Evolutionary conservation across 148 eudicot species (phyloP).

Genomic region (Polygonum maritimum): DNA sequence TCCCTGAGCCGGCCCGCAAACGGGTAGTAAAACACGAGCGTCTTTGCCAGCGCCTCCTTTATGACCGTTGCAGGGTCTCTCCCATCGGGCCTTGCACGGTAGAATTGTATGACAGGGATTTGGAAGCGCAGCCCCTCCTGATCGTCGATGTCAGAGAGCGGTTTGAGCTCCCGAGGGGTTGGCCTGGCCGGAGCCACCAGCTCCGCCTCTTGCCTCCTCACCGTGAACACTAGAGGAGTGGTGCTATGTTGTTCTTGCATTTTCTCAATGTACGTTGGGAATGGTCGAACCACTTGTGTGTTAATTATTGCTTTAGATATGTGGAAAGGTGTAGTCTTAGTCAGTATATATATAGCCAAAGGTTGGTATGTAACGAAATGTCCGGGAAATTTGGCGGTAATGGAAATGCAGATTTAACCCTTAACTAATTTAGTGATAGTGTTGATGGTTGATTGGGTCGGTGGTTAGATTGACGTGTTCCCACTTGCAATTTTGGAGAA

Average conservation of each 20-base stretch:
- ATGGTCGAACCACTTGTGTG: too few species aligned
- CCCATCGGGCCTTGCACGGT: neutral
- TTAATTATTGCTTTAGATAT: too few species aligned
- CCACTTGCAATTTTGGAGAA: too few species aligned
- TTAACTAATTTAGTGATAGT: too few species aligned
- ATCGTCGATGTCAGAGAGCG: slow-evolving; percentile 25
- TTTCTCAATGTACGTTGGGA: too few species aligned
- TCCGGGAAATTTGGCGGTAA: too few species aligned
- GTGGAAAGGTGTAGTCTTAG: too few species aligned
- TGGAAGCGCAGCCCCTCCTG: slow-evolving; percentile 22
- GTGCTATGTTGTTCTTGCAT: neutral
- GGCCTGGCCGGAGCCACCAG: slow-evolving; percentile 13
- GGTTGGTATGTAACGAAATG: too few species aligned
- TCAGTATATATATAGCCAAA: too few species aligned
- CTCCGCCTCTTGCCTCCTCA: slow-evolving; percentile 6
- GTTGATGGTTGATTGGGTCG: too few species aligned
- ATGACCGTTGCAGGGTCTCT: slow-evolving; percentile 15
- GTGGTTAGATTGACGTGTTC: too few species aligned
- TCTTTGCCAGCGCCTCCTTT: slow-evolving; percentile 15
- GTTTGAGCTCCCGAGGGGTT: slow-evolving; percentile 20
- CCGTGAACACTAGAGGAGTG: slow-evolving; percentile 11
- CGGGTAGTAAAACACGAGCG: slow-evolving; percentile 24
- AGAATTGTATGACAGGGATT: slow-evolving; percentile 15
- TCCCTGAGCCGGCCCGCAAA: slow-evolving; percentile 28
- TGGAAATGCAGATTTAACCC: too few species aligned